Base-by-base conservation (phyloP, 805 yeast genomes). In the Dipodascus geniculatus region DNA sequence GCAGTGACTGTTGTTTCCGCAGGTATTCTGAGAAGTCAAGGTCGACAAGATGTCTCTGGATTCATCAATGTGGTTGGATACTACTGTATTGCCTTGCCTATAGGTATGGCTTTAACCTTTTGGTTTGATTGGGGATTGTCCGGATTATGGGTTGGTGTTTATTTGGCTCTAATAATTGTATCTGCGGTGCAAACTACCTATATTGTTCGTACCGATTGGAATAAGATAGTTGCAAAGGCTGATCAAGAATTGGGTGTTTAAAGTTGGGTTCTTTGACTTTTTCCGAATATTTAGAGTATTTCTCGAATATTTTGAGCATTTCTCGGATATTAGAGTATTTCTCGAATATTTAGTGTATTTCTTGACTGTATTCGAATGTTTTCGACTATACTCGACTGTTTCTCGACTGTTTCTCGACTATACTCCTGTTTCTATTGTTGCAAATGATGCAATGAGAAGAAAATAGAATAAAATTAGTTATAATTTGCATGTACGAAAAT, bases 141-240 rank as follows among this genome's bases (percentile, higher is more conserved):
- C 8, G 95, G 95, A 0, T 67, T 87, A 50, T 87, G 95, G 95
- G 56, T 79, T 1, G 91, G 91, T 0, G 72, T 82, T 57, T 89
- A 85, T 6, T 63, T 76, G 49, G 95, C 89, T 22, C 51, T 44
- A 58, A 61, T 50, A 49, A 57, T 33, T 55, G 55, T 50, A 50
- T 52, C 57, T 19, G 48, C 47, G 17, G n/a, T 48, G 16, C 52
- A 55, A 48, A 53, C 54, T 9, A 48, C 24, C 31, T 53, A 38
- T 33, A 54, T 53, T 35, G 16, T 53, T 47, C 8, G 22, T 9
- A 23, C 49, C 8, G 24, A 47, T 22, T 47, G 49, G 49, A 16
- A 47, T 47, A 22, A 14, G 31, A 17, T 47, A 4, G 49, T 47
- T 4, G 19, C 17, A 23, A 22, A 47, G 16, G 49, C 49, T 23